phyloP scores from a whole-genome alignment of 148 eudicot species.

The Rhododendron ferrugineum region DNA sequence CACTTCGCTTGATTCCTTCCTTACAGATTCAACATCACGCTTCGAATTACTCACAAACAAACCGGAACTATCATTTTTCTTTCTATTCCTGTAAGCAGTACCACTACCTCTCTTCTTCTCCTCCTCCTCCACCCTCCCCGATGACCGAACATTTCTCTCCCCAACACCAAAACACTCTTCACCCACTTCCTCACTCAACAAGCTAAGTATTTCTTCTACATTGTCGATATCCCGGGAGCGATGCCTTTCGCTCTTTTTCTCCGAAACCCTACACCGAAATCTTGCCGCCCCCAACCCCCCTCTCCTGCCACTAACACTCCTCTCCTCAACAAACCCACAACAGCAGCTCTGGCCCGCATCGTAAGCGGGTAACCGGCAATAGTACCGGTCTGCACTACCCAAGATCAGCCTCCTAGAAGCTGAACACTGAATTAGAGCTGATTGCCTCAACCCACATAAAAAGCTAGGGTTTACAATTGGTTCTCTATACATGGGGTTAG shows the following conservation, averaged over 20 bases:
- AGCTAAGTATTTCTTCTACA: constrained; percentile 67
- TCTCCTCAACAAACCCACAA: constrained; percentile 31
- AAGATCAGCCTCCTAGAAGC: constrained; percentile 44
- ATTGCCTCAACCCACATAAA: constrained; percentile 65
- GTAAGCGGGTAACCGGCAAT: constrained; percentile 24
- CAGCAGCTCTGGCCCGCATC: constrained; percentile 29
- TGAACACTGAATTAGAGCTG: constrained; percentile 62
- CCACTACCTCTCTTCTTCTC: constrained; percentile 23
- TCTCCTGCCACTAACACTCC: constrained; percentile 21
- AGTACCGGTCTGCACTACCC: constrained; percentile 28
- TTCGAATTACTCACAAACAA: constrained; percentile 20
- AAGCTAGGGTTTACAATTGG: constrained; percentile 39
- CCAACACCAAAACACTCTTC: constrained; percentile 39
- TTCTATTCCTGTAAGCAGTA: constrained; percentile 15
- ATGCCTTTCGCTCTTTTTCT: constrained; percentile 21
- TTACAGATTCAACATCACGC: constrained; percentile 23
- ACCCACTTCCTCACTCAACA: constrained; percentile 56
- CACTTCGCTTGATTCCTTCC: constrained; percentile 23
- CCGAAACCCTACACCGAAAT: constrained; percentile 28
- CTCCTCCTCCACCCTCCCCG: constrained; percentile 27
- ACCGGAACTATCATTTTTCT: constrained; percentile 21
- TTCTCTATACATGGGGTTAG: constrained; percentile 19
- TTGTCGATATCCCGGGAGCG: constrained; percentile 27
- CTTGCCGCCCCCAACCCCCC: constrained; percentile 27
- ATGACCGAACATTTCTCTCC: constrained; percentile 26